Conservation (phyloP, 306 rosid genomes). For the Vicia sativa region DNA sequence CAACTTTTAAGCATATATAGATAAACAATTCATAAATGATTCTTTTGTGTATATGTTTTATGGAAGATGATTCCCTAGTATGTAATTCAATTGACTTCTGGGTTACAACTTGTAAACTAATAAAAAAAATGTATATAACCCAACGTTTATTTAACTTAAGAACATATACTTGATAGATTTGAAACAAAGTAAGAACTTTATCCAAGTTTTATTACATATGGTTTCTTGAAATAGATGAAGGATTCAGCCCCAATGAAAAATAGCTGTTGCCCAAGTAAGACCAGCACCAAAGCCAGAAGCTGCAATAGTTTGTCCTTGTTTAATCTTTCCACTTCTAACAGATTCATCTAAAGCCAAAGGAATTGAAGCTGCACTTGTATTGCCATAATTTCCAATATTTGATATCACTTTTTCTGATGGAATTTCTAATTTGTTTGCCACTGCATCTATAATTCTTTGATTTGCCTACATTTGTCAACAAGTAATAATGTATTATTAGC, state of each 20-base stretch:
- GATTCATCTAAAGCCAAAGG: constrained; percentile 94
- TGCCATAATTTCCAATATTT: constrained; percentile 86
- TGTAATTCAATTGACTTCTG: too few relatives aligned
- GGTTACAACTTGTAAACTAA: too few relatives aligned
- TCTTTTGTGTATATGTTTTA: too few relatives aligned
- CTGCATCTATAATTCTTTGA: constrained; percentile 87
- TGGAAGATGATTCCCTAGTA: too few relatives aligned
- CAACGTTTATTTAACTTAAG: too few relatives aligned
- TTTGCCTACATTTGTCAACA: constrained; percentile 66
- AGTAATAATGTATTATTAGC: neutral
- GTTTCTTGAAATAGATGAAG: too few relatives aligned
- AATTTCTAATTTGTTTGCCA: constrained; percentile 70
- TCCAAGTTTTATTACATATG: too few relatives aligned
- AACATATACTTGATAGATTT: too few relatives aligned
- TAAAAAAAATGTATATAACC: too few relatives aligned
- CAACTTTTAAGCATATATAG: too few relatives aligned
- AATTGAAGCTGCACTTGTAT: constrained; percentile 92
- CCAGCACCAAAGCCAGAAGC: constrained; percentile 95
- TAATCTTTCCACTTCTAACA: constrained; percentile 74
- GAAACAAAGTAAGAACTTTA: too few relatives aligned
- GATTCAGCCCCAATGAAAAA: constrained; percentile 64
- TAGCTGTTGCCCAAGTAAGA: constrained; percentile 87
- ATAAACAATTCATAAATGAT: too few relatives aligned
- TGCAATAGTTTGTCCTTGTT: constrained; percentile 79
- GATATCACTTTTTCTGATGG: constrained; percentile 84